phyloP scores from a whole-genome alignment of 1,284 basidiomycete genomes.

The Apiotrichum montevideense region DNA sequence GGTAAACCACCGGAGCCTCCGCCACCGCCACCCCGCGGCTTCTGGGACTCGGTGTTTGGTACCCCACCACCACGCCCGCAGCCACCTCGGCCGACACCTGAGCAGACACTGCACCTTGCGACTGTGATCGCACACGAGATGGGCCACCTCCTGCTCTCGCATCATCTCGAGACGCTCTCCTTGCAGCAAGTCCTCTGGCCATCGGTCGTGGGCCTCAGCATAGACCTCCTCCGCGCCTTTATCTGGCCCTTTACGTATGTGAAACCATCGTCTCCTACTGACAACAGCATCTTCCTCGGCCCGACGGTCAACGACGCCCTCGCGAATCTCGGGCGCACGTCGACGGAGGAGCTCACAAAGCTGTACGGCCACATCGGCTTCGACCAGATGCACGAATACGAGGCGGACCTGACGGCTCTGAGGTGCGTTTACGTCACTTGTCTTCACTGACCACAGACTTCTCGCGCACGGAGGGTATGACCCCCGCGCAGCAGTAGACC shows the following conservation, averaged over 20 bases:
- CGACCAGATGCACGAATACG: slow-evolving; percentile 69
- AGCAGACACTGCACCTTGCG: slow-evolving; percentile 76
- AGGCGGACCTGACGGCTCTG: slow-evolving; percentile 81
- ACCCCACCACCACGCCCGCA: slow-evolving; percentile 17
- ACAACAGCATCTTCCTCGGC: slow-evolving; percentile 63
- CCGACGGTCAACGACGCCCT: slow-evolving; percentile 87
- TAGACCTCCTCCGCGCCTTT: slow-evolving; percentile 67
- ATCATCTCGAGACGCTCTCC: slow-evolving; percentile 81
- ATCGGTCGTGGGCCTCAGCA: slow-evolving; percentile 64
- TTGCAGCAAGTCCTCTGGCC: slow-evolving; percentile 74
- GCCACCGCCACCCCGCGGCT: background rate
- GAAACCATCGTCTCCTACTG: background rate
- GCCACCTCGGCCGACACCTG: slow-evolving; percentile 56
- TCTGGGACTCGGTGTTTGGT: slow-evolving; percentile 16
- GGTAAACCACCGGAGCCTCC: slow-evolving; percentile 35
- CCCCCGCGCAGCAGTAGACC: slow-evolving; percentile 51
- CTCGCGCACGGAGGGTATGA: slow-evolving; percentile 81
- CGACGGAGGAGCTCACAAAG: slow-evolving; percentile 65
- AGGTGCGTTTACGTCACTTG: slow-evolving; percentile 50
- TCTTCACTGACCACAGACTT: slow-evolving; percentile 50
- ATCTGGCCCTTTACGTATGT: slow-evolving; percentile 70
- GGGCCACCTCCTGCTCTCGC: slow-evolving; percentile 74
- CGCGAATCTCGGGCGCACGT: slow-evolving; percentile 66
- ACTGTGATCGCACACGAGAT: slow-evolving; percentile 82
- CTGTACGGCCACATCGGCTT: slow-evolving; percentile 55